Conservation (phyloP, 176 grass and related monocot genomes). For the Neostapfia colusana region DNA sequence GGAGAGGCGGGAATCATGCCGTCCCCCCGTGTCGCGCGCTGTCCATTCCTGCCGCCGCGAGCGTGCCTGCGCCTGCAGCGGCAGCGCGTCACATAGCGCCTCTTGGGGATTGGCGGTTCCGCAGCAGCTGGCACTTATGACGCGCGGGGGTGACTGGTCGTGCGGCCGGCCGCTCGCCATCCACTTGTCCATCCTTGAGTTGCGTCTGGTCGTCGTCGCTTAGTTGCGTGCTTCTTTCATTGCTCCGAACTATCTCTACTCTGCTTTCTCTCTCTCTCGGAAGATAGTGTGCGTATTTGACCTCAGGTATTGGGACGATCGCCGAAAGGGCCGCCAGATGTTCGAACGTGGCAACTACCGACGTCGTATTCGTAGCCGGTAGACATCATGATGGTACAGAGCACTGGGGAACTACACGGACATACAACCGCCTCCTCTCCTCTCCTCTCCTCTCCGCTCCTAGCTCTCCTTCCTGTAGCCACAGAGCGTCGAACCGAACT, state of each 20-base stretch:
- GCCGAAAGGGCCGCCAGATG: neutral
- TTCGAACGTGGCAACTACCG: neutral
- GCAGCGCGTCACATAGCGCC: neutral
- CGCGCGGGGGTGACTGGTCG: too few relatives aligned
- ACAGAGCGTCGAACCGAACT: neutral
- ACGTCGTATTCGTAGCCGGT: neutral
- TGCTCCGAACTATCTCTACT: too few relatives aligned
- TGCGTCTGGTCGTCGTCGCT: too few relatives aligned
- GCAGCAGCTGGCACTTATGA: neutral
- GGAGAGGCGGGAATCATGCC: conserved; percentile 1
- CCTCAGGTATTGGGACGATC: neutral
- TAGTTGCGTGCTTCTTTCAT: too few relatives aligned
- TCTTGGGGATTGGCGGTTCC: neutral
- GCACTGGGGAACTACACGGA: neutral
- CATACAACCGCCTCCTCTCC: neutral
- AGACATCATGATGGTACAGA: neutral
- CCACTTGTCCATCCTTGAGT: too few relatives aligned
- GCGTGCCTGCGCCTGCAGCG: neutral
- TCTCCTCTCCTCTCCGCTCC: too few relatives aligned
- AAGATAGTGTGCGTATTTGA: too few relatives aligned
- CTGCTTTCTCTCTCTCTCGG: too few relatives aligned
- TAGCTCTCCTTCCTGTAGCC: too few relatives aligned
- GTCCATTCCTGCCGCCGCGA: neutral
- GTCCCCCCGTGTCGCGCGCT: neutral
- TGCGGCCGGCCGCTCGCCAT: too few relatives aligned